These are phyloP conservation scores for Tylopilus felleus DNA, from an alignment of 768 basidiomycete genomes.

Conservation along the genomic window DNA sequence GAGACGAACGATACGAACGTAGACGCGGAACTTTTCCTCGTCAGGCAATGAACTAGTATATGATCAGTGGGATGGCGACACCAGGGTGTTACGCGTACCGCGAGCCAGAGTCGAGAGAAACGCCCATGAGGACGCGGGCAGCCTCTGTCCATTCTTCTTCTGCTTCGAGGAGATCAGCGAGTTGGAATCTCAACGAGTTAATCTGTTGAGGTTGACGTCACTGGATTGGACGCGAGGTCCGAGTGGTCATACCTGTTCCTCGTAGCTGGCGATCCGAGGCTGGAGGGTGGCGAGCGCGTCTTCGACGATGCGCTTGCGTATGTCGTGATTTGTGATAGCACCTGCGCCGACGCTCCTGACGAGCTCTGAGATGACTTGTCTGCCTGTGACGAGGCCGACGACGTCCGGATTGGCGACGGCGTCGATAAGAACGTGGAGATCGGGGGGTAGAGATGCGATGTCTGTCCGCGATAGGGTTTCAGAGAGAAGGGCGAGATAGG, in stretches of 20 bases:
- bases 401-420: constrained; percentile 79
- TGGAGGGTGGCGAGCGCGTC: constrained; percentile 69
- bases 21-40: constrained; percentile 83
- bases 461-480: constrained; percentile 57
- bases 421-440: constrained; percentile 72
- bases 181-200: constrained; percentile 77
- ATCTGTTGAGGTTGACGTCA: constrained; percentile 47
- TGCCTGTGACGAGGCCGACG: constrained; percentile 81
- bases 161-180: constrained; percentile 84
- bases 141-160: constrained; percentile 96
- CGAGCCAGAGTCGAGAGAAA: constrained; percentile 86
- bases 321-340: constrained; percentile 48
- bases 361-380: constrained; percentile 84
- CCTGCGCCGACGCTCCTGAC: constrained; percentile 65
- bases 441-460: constrained; percentile 41
- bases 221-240: neutral
- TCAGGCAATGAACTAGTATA: constrained; percentile 58
- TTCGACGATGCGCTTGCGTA: constrained; percentile 71
- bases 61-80: constrained; percentile 3
- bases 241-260: constrained; percentile 75
- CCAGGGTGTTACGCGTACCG: constrained; percentile 47
- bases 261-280: constrained; percentile 84
- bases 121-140: constrained; percentile 87
- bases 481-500: constrained; percentile 66
- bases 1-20: constrained; percentile 91